Percentiles rank a stretch among this genome's conserved stretches.
These are phyloP conservation scores for Orychophragmus violaceus DNA, from an alignment of 345 rosid genomes.

Conservation along the genomic window DNA sequence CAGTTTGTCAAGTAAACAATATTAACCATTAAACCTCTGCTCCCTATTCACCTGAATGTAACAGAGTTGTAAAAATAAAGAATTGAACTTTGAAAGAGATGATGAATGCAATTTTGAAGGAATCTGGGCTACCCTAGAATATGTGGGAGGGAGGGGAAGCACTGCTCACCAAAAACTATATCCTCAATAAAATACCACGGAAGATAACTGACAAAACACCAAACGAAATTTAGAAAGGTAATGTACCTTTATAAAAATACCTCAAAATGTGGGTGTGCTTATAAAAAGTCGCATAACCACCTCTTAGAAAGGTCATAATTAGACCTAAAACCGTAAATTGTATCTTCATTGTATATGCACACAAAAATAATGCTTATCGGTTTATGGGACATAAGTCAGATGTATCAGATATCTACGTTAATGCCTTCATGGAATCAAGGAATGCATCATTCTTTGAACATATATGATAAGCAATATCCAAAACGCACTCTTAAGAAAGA, in stretches of 20 bases:
- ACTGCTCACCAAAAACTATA: background rate
- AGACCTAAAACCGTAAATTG: background rate
- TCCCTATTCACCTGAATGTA: no score
- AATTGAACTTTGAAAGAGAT: no score
- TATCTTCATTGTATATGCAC: background rate
- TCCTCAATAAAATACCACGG: background rate
- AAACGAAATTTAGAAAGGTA: background rate
- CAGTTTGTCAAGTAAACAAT: no score
- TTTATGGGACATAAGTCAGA: background rate
- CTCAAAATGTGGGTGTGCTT: background rate
- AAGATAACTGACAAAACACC: background rate
- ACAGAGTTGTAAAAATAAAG: no score
- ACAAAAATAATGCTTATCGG: background rate
- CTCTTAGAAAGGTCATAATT: no score
- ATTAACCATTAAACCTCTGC: no score
- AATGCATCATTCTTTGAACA: background rate
- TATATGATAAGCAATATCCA: background rate
- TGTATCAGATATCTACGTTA: background rate
- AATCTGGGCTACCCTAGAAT: no score
- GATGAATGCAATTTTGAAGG: no score
- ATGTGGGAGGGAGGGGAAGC: no score
- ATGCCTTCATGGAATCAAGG: background rate
- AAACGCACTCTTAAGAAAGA: background rate
- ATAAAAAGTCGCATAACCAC: background rate
- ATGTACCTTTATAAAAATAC: no score